A percentile compares a stretch with the other conserved stretches of the same genome.
Evolutionary conservation across 805 yeast genomes (phyloP).

Genomic region (Spathaspora sp.): DNA sequence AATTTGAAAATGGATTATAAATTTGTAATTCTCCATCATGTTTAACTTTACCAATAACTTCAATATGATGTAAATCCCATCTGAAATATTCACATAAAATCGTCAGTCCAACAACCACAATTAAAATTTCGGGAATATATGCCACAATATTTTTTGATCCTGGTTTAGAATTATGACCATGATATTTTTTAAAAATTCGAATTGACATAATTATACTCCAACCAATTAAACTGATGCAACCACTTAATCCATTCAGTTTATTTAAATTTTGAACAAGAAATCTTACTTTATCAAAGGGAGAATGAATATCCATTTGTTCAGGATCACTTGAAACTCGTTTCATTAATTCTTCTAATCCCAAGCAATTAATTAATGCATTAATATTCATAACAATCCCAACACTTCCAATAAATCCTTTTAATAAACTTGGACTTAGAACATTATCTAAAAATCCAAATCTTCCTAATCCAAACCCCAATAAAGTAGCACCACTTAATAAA

Average conservation of each 20-base stretch:
- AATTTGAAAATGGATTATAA: constrained; percentile 52
- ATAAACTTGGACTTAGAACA: constrained; percentile 35
- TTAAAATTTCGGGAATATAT: constrained; percentile 80
- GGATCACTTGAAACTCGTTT: constrained; percentile 34
- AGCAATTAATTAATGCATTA: constrained; percentile 67
- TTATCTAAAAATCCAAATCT: constrained; percentile 70
- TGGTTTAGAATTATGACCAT: constrained; percentile 14
- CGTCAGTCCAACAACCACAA: constrained; percentile 65
- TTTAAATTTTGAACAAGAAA: constrained; percentile 51
- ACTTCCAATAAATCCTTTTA: constrained; percentile 43
- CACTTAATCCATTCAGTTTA: constrained; percentile 55
- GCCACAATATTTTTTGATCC: constrained; percentile 35
- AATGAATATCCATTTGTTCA: constrained; percentile 35
- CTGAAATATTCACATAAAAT: constrained; percentile 42
- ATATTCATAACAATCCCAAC: constrained; percentile 44
- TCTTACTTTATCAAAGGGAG: constrained; percentile 65
- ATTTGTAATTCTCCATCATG: constrained; percentile 47
- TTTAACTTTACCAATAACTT: constrained; percentile 65
- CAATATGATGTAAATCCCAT: constrained; percentile 57
- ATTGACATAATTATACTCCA: constrained; percentile 46
- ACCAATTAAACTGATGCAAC: constrained; percentile 53
- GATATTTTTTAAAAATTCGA: constrained; percentile 34
- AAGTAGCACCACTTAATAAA: constrained; percentile 68
- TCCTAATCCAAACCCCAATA: constrained; percentile 72
- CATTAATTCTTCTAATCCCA: constrained; percentile 57